phyloP scores from a whole-genome alignment of 441 rosid species.

The Jatropha multifida region DNA sequence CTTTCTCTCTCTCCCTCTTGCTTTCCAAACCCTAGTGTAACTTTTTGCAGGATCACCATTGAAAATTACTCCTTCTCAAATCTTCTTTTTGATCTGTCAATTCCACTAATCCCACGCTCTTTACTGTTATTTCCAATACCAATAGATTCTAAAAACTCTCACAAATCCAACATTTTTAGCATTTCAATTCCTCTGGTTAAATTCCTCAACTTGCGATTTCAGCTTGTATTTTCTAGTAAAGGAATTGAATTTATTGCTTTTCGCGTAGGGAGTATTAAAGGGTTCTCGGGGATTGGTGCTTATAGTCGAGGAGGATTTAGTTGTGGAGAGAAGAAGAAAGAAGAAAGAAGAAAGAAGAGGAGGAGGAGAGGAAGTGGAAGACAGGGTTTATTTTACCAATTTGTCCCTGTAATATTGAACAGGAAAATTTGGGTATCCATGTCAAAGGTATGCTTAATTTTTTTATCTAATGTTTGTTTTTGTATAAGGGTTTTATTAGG shows the following conservation, averaged over 20 bases:
- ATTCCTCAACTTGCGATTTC: not conserved
- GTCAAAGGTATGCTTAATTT: constrained; percentile 21
- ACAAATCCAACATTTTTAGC: not conserved
- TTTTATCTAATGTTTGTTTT: constrained; percentile 10
- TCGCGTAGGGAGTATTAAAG: not conserved
- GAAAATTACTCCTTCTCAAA: not conserved
- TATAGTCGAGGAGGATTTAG: not conserved
- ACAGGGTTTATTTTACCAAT: not conserved
- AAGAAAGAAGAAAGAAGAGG: not conserved
- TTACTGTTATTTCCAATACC: not conserved
- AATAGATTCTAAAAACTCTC: not conserved
- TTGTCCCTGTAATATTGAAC: constrained; percentile 4
- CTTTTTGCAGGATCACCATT: not conserved
- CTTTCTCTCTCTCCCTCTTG: not conserved
- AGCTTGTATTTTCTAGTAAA: not conserved
- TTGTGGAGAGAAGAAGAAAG: constrained; percentile 1
- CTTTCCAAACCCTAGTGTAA: constrained; percentile 18
- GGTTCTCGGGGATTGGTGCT: not conserved
- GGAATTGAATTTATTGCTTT: constrained; percentile 1
- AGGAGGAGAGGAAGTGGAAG: not conserved
- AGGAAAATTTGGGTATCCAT: constrained; percentile 5
- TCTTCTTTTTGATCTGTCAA: constrained; percentile 1
- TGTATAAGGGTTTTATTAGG: not conserved
- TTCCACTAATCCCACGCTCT: constrained; percentile 1
- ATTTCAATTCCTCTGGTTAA: constrained; percentile 1